Percentiles rank a stretch among this genome's conserved stretches.
These are phyloP conservation scores for Boletus reticuloceps DNA, from an alignment of 768 basidiomycete genomes.

Conservation along the genomic window DNA sequence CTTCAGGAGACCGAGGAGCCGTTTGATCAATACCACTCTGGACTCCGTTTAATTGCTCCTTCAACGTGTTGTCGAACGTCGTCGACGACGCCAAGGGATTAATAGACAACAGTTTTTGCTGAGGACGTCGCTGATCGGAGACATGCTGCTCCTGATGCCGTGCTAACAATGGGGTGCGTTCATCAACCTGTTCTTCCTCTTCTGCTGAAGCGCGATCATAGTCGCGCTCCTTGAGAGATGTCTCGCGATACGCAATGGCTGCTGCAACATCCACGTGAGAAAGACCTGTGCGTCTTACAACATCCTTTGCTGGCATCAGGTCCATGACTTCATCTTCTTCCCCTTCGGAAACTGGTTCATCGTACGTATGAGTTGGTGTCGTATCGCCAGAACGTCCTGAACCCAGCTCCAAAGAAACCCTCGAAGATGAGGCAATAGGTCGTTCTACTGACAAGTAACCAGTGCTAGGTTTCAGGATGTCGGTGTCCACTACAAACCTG, in stretches of 20 bases:
- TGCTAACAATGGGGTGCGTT: constrained; percentile 39
- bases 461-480: constrained; percentile 91
- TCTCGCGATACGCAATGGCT: constrained; percentile 84
- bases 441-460: constrained; percentile 78
- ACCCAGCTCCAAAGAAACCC: constrained; percentile 41
- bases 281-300: constrained; percentile 77
- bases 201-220: constrained; percentile 16
- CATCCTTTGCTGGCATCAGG: constrained; percentile 70
- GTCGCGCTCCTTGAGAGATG: constrained; percentile 58
- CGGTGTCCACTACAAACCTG: constrained; percentile 72
- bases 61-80: constrained; percentile 80
- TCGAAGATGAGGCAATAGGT: constrained; percentile 50
- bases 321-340: constrained; percentile 84
- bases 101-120: constrained; percentile 56
- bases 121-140: constrained; percentile 2
- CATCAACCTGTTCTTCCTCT: constrained; percentile 31
- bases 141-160: constrained; percentile 23
- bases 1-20: constrained; percentile 21
- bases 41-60: constrained; percentile 55
- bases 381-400: constrained; percentile 39
- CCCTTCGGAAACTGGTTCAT: constrained; percentile 92
- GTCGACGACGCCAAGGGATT: constrained; percentile 83
- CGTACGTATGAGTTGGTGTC: constrained; percentile 51
- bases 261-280: constrained; percentile 72
- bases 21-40: constrained; percentile 23